phyloP scores from a whole-genome alignment of 805 yeast species.

The Barnettozyma botsteinii region DNA sequence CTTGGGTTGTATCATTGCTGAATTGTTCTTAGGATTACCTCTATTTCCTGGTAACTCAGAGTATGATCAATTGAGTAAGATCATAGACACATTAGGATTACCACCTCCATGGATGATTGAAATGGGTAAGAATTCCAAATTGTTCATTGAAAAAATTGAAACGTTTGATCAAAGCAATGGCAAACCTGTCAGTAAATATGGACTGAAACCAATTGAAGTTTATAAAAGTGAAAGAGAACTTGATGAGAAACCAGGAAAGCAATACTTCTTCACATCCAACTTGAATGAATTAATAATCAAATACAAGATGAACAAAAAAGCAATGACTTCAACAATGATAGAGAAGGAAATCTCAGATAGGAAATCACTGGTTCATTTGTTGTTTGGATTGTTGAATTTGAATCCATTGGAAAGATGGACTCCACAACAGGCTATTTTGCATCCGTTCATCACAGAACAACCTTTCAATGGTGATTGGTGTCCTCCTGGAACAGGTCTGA shows the following conservation, averaged over 20 bases:
- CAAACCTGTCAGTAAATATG: constrained; percentile 2
- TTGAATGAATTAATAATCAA: constrained; percentile 70
- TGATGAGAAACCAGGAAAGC: constrained; percentile 74
- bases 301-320: constrained; percentile 61
- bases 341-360: constrained; percentile 76
- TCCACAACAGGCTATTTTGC: constrained; percentile 89
- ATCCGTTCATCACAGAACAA: constrained; percentile 77
- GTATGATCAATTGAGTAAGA: constrained; percentile 81
- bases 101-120: constrained; percentile 98
- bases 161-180: background rate
- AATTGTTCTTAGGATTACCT: constrained; percentile 85
- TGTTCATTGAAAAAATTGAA: constrained; percentile 40
- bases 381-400: constrained; percentile 68
- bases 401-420: constrained; percentile 96
- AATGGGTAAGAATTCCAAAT: constrained; percentile 78
- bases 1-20: constrained; percentile 87
- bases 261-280: constrained; percentile 64
- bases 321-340: constrained; percentile 39
- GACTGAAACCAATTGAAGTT: constrained; percentile 38
- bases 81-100: constrained; percentile 71
- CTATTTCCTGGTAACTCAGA: constrained; percentile 93
- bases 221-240: constrained; percentile 45
- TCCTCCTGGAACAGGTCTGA: constrained; percentile 38
- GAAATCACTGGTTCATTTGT: constrained; percentile 65
- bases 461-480: constrained; percentile 49